Evolutionary conservation across 1,284 basidiomycete genomes (phyloP).

Genomic region (Rhodotorula mucilaginosa): DNA sequence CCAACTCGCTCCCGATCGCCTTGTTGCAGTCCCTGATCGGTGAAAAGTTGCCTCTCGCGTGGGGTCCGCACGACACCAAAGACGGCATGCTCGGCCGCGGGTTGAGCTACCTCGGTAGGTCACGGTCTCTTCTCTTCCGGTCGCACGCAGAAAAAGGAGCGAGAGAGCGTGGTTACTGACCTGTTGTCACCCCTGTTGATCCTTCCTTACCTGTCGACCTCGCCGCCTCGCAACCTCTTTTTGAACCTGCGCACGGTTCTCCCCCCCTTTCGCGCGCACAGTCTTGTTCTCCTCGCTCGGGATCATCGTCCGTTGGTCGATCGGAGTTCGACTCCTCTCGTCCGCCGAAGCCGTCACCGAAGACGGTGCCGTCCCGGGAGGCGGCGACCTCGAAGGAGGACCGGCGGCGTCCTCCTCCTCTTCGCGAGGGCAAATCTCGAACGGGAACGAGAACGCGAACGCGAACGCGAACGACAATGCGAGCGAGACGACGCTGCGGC

Average conservation of each 20-base stretch:
- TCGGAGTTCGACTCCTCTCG: constrained; percentile 51
- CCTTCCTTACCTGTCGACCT: too few species aligned
- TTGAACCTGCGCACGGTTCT: too few species aligned
- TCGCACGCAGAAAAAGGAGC: not conserved
- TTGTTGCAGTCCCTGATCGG: constrained; percentile 52
- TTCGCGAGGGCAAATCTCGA: too few species aligned
- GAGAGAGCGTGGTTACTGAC: not conserved
- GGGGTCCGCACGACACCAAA: constrained; percentile 44
- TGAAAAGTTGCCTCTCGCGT: constrained; percentile 42
- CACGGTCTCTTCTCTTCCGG: not conserved
- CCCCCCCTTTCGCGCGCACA: too few species aligned
- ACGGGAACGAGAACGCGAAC: too few species aligned
- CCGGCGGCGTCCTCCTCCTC: not conserved
- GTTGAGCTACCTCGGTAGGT: constrained; percentile 32
- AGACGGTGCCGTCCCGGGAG: not conserved
- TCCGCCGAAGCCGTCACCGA: constrained; percentile 46
- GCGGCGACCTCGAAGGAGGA: not conserved
- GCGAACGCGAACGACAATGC: not conserved
- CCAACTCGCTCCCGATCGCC: constrained; percentile 8
- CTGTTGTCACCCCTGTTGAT: constrained; percentile 30
- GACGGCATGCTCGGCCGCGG: constrained; percentile 44
- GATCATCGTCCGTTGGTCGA: constrained; percentile 52
- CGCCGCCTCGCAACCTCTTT: too few species aligned
- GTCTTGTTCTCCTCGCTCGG: constrained; percentile 53
- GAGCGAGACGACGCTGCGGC: too few species aligned